Evolutionary conservation across 1,284 basidiomycete genomes (phyloP).

Genomic region (Pseudozyma thailandica): DNA sequence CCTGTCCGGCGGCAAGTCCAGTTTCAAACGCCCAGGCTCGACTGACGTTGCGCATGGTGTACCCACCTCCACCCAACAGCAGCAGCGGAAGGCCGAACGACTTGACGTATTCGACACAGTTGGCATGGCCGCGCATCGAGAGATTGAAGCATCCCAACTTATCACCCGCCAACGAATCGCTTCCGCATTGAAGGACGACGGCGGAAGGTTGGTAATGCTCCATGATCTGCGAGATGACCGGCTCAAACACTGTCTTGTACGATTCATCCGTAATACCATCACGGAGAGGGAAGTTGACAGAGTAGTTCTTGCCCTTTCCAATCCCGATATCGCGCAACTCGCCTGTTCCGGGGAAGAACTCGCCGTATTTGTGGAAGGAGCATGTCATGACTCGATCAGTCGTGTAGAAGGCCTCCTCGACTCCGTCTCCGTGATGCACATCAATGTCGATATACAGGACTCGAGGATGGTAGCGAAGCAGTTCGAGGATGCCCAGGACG

Average conservation of each 20-base stretch:
- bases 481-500: slow-evolving; percentile 93
- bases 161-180: slow-evolving; percentile 97
- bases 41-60: slow-evolving; percentile 97
- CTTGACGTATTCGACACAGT: slow-evolving; percentile 97
- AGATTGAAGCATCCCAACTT: slow-evolving; percentile 96
- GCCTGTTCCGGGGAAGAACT: slow-evolving; percentile 98
- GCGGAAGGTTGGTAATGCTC: slow-evolving; percentile 94
- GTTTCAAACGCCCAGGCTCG: slow-evolving; percentile 99
- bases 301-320: slow-evolving; percentile 78
- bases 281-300: slow-evolving; percentile 92
- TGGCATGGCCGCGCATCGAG: slow-evolving; percentile 96
- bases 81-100: slow-evolving; percentile 92
- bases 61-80: slow-evolving; percentile 94
- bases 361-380: slow-evolving; percentile 98
- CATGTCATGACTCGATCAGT: slow-evolving; percentile 99
- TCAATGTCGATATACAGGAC: slow-evolving; percentile 99
- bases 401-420: slow-evolving; percentile 99
- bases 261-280: slow-evolving; percentile 96
- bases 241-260: slow-evolving; percentile 95
- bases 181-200: slow-evolving; percentile 96
- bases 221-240: slow-evolving; percentile 94
- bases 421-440: slow-evolving; percentile 98
- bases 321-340: slow-evolving; percentile 94
- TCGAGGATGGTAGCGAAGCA: slow-evolving; percentile 90
- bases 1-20: slow-evolving; percentile 92